Evolutionary conservation across 257 asterid species (phyloP).

Genomic region (Solanum tarijense): DNA sequence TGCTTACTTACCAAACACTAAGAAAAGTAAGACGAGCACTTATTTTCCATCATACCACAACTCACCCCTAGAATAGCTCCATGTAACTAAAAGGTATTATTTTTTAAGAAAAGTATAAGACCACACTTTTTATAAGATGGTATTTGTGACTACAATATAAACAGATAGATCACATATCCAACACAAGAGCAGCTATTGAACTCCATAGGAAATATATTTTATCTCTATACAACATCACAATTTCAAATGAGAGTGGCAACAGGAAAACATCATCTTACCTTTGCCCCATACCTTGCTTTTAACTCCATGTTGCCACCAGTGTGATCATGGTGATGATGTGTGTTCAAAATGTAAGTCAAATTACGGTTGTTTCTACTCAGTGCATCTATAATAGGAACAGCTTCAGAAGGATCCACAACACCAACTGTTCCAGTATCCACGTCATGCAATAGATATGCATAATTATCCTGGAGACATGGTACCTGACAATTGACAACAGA

Average conservation of each 20-base stretch:
- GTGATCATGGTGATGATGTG: slow-evolving; percentile 96
- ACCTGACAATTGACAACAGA: slow-evolving; percentile 32
- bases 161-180: background rate
- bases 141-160: background rate
- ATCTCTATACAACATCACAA: background rate
- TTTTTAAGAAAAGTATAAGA: background rate
- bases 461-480: slow-evolving; percentile 87
- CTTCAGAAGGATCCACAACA: slow-evolving; percentile 97
- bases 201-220: background rate
- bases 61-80: background rate
- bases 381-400: slow-evolving; percentile 68
- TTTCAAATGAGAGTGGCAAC: background rate
- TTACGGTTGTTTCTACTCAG: slow-evolving; percentile 66
- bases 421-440: slow-evolving; percentile 95
- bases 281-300: slow-evolving; percentile 93
- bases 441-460: slow-evolving; percentile 84
- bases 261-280: slow-evolving; percentile 44
- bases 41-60: background rate
- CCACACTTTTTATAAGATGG: background rate
- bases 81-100: background rate
- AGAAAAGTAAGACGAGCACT: background rate
- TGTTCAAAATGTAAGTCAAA: slow-evolving; percentile 79
- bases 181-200: background rate
- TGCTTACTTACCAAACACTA: background rate
- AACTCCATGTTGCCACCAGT: slow-evolving; percentile 89